Base-by-base conservation (phyloP, 176 grass and related monocot species). In the Raddia distichophylla region DNA sequence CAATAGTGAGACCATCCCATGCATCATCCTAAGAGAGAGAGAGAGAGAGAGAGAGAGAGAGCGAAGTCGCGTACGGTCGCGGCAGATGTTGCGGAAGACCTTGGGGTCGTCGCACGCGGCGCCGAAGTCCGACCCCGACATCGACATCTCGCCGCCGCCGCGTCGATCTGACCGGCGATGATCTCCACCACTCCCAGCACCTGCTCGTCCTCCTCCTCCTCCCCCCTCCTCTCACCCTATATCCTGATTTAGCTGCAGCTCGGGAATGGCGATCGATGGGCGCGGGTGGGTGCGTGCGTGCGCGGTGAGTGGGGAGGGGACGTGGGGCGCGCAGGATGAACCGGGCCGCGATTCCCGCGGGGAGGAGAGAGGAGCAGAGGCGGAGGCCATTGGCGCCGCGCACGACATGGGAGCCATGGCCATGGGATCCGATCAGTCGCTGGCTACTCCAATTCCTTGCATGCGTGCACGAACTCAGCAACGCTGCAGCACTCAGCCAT, bases 41-140 rank as follows among this genome's bases (percentile, higher is more conserved):
- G 42, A 60, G 9, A 32, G 32, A 2, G 1, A 4, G 13, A 27
- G 27, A 27, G 43, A 49, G 44, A 22, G 33, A 16, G 7, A 37
- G 42, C 35, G 2, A 67, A 10, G 73, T 15, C 5, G 57, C 95
- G 75, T 89, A 98, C 95, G 78, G 22, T 98, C 95, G 60, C 95
- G 88, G 64, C 90, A 89, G 76, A 87, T 52, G 37, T 94, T 93
- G 68, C 95, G 95, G 74, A 98, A 98, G 76, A 65, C 45, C 84
- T 92, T 94, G 86, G 89, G 87, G 55, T 97, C 94, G 35, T 95
- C 93, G 73, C 79, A 75, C 50, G 83, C 64, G 75, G 60, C 82
- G 69, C 80, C 32, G 78, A 91, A 98, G 13, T 94, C 90, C 57
- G 77, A 65, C 44, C 87, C 92, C 47, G 88, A 91, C 75, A 87